phyloP scores from a whole-genome alignment of 805 yeast species.

The Candida oleophila region DNA sequence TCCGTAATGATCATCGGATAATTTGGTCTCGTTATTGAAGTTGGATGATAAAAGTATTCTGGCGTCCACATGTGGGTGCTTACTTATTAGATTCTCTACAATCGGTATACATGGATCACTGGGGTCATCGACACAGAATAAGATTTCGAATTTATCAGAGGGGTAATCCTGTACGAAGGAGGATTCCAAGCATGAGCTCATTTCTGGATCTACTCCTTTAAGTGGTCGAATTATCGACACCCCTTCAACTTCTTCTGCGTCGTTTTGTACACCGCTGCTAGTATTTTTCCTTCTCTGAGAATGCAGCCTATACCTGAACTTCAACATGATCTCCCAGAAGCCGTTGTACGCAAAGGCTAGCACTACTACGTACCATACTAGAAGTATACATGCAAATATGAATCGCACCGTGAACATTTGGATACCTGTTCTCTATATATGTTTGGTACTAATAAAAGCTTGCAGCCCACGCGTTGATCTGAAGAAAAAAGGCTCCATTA shows the following conservation, averaged over 20 bases:
- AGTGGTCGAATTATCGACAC: slow-evolving; percentile 81
- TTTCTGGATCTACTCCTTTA: slow-evolving; percentile 79
- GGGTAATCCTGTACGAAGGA: slow-evolving; percentile 73
- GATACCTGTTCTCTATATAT: not conserved
- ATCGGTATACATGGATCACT: slow-evolving; percentile 65
- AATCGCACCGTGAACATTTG: not conserved
- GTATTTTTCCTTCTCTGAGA: not conserved
- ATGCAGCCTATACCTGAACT: slow-evolving; percentile 18
- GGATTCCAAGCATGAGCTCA: slow-evolving; percentile 64
- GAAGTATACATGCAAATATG: slow-evolving; percentile 16
- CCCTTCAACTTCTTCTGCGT: slow-evolving; percentile 22
- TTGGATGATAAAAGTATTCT: slow-evolving; percentile 45
- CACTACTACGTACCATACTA: slow-evolving; percentile 41
- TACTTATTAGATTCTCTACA: slow-evolving; percentile 46
- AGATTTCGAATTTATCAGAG: slow-evolving; percentile 53
- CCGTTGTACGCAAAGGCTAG: slow-evolving; percentile 38
- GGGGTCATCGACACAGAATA: slow-evolving; percentile 70
- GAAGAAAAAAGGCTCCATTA: not conserved
- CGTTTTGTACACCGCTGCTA: not conserved
- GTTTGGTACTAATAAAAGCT: not conserved
- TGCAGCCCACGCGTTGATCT: not conserved
- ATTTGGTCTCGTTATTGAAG: slow-evolving; percentile 11
- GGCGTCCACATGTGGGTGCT: slow-evolving; percentile 59
- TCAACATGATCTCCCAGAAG: slow-evolving; percentile 33
- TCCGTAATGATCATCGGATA: slow-evolving; percentile 56